phyloP scores from a whole-genome alignment of 805 yeast species.

The Candida palmyrensis region DNA sequence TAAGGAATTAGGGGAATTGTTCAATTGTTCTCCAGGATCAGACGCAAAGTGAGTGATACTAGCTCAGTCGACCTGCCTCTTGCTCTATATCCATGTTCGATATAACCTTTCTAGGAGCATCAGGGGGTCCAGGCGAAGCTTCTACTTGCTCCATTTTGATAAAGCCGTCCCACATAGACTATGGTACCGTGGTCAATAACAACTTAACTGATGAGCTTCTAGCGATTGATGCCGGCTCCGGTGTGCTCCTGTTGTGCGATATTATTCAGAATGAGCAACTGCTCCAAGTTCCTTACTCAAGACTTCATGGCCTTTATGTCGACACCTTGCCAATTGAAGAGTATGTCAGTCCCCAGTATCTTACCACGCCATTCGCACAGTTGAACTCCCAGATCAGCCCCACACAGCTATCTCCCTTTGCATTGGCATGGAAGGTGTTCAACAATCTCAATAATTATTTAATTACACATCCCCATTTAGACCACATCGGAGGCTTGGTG shows the following conservation, averaged over 20 bases:
- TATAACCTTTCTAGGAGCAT: constrained; percentile 65
- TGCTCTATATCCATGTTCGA: constrained; percentile 54
- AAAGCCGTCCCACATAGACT: constrained; percentile 46
- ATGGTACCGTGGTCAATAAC: constrained; percentile 26
- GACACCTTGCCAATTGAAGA: constrained; percentile 20
- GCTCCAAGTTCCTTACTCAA: constrained; percentile 5
- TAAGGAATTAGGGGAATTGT: too few relatives aligned
- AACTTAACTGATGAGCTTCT: constrained; percentile 35
- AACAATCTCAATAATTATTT: constrained; percentile 39
- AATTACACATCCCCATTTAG: constrained; percentile 81
- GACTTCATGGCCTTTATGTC: constrained; percentile 21
- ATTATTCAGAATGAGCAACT: constrained; percentile 20
- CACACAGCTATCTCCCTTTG: constrained; percentile 18
- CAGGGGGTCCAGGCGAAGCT: constrained; percentile 82
- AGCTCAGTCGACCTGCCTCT: too few relatives aligned
- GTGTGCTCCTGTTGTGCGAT: constrained; percentile 52
- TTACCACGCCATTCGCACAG: neutral
- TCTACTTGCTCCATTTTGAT: constrained; percentile 64
- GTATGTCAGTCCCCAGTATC: constrained; percentile 17
- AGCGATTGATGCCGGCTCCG: constrained; percentile 78
- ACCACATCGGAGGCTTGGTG: constrained; percentile 66
- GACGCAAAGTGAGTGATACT: too few relatives aligned
- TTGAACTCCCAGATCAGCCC: constrained; percentile 21
- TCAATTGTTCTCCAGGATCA: too few relatives aligned
- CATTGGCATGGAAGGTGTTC: constrained; percentile 26